phyloP scores from a whole-genome alignment of 2,329 filamentous ascomycete genomes.

The Exophiala sp. region DNA sequence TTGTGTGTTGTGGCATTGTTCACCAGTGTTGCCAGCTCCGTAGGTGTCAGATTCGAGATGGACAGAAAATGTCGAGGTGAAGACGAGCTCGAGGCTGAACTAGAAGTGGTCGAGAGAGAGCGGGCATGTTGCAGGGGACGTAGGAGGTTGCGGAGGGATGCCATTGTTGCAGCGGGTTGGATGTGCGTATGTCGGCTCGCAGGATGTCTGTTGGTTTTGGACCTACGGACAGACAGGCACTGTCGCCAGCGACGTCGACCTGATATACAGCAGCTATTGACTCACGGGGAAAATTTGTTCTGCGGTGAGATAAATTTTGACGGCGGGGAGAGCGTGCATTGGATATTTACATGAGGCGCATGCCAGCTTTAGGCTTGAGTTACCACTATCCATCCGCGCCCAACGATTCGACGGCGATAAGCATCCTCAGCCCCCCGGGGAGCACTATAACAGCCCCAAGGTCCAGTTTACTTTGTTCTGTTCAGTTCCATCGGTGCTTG shows the following conservation, averaged over 20 bases:
- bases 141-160: conserved; percentile 14
- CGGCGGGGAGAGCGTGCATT: conserved; percentile 1
- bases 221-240: background rate
- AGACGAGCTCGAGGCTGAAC: conserved; percentile 46
- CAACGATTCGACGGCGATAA: background rate
- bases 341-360: background rate
- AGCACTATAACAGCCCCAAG: no score
- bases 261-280: background rate
- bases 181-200: no score
- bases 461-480: no score
- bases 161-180: conserved; percentile 4
- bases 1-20: conserved; percentile 77
- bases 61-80: conserved; percentile 84
- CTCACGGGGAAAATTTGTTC: background rate
- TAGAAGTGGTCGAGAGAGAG: conserved; percentile 13
- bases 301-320: background rate
- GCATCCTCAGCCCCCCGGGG: no score
- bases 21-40: conserved; percentile 75
- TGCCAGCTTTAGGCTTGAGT: background rate
- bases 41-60: conserved; percentile 74
- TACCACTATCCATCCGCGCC: background rate
- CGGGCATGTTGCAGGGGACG: conserved; percentile 10
- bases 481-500: no score
- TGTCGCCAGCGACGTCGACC: conserved; percentile 7
- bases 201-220: background rate